A percentile compares a stretch with the other conserved stretches of the same genome.
Conservation (phyloP, 2,329 filamentous ascomycete genomes). For the Pleurostoma richardsiae region DNA sequence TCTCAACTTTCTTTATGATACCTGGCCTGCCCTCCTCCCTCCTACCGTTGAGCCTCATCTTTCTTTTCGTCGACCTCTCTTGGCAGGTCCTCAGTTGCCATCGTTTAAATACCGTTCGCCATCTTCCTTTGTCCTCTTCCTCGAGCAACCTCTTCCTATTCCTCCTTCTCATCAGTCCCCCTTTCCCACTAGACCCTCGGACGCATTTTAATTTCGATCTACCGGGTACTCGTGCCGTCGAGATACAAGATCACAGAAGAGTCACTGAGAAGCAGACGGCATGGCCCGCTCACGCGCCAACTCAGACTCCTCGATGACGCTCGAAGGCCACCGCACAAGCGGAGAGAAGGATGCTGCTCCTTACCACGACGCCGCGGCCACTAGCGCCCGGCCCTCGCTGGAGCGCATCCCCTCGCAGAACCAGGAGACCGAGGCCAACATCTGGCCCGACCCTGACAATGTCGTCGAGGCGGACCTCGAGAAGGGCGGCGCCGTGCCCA, state of each 20-base stretch:
- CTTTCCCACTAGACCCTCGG: no score
- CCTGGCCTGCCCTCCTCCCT: not conserved
- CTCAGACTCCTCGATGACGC: constrained; percentile 7
- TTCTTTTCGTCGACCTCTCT: no score
- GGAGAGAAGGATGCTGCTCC: constrained; percentile 2
- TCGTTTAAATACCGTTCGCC: no score
- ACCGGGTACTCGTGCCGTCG: no score
- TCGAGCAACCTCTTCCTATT: no score
- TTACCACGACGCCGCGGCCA: not conserved
- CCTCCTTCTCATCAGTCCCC: no score
- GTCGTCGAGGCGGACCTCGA: constrained; percentile 27
- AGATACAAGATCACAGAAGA: no score
- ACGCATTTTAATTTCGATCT: no score
- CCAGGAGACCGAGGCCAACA: constrained; percentile 26
- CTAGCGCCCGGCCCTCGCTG: constrained; percentile 10
- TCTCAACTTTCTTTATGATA: not conserved
- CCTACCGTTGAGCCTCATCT: not conserved
- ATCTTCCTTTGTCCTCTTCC: no score
- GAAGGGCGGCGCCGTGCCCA: constrained; percentile 12
- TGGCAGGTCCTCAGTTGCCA: no score
- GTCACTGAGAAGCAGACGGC: not conserved
- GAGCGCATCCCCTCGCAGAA: constrained; percentile 23
- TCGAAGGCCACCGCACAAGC: constrained; percentile 1
- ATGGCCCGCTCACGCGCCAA: not conserved
- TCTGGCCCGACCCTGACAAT: constrained; percentile 22